These are phyloP conservation scores for Syzygium syzygioides DNA, from an alignment of 441 rosid species.

Conservation along the genomic window DNA sequence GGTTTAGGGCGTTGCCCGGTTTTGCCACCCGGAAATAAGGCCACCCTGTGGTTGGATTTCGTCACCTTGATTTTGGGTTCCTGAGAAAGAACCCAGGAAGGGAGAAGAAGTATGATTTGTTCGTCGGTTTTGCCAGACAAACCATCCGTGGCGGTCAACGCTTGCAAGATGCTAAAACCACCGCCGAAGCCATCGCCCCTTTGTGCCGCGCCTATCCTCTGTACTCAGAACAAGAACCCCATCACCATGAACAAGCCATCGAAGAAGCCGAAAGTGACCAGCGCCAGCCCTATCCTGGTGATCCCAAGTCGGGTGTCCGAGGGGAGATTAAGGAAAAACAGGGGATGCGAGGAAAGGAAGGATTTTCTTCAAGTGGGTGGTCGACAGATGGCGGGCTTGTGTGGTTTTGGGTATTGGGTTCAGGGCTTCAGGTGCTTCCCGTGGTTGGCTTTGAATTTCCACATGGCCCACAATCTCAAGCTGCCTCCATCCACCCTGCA, in stretches of 20 bases:
- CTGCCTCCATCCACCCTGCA: slow-evolving; percentile 68
- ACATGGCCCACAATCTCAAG: slow-evolving; percentile 59
- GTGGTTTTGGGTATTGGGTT: slow-evolving; percentile 81
- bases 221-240: slow-evolving; percentile 12
- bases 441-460: slow-evolving; percentile 82
- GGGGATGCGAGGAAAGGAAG: slow-evolving; percentile 23
- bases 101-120: not conserved
- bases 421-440: slow-evolving; percentile 88
- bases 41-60: not conserved
- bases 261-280: slow-evolving; percentile 15
- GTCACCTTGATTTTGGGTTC: not conserved
- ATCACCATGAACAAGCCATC: slow-evolving; percentile 9
- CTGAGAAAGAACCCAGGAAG: not conserved
- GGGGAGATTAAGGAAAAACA: slow-evolving; percentile 8
- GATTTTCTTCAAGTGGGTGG: slow-evolving; percentile 35
- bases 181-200: not conserved
- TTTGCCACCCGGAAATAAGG: not conserved
- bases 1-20: not conserved
- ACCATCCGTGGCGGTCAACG: not conserved
- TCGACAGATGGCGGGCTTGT: slow-evolving; percentile 37
- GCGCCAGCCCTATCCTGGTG: slow-evolving; percentile 18
- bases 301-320: slow-evolving; percentile 28
- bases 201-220: not conserved
- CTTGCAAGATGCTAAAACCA: slow-evolving; percentile 11
- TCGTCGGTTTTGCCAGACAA: not conserved